Conservation (phyloP, 192 early-diverging fungal genomes). For the Backusella tuberculispora region DNA sequence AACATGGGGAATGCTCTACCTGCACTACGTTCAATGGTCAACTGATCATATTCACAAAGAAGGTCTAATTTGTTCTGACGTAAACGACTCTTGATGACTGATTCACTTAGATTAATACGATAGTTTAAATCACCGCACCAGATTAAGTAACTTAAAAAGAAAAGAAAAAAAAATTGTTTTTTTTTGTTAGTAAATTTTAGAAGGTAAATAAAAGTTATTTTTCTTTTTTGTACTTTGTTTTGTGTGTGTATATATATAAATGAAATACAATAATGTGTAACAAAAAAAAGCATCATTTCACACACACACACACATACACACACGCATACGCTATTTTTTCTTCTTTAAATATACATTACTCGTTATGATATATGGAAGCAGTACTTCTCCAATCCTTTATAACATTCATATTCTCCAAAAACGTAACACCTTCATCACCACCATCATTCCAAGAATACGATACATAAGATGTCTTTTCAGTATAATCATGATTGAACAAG, state of each 20-base stretch:
- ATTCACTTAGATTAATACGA: constrained; percentile 71
- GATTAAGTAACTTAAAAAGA: constrained; percentile 64
- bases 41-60: constrained; percentile 85
- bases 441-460: constrained; percentile 37
- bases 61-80: constrained; percentile 59
- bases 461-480: constrained; percentile 23
- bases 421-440: constrained; percentile 40
- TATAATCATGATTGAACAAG: constrained; percentile 49
- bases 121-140: constrained; percentile 98
- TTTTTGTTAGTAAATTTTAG: no score
- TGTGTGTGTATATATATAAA: neutral
- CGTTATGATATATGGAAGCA: constrained; percentile 67
- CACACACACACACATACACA: no score
- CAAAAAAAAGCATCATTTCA: neutral
- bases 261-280: neutral
- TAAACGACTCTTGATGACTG: constrained; percentile 60
- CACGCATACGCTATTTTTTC: no score
- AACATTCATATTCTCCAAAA: constrained; percentile 22
- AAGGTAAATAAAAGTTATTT: neutral
- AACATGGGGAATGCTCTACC: constrained; percentile 84
- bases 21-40: constrained; percentile 63
- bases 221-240: neutral
- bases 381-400: constrained; percentile 24
- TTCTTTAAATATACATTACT: constrained; percentile 64
- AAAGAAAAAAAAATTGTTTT: neutral